These are phyloP conservation scores for Helotiales sp. DNA, from an alignment of 2,329 filamentous ascomycete species.

Conservation along the genomic window DNA sequence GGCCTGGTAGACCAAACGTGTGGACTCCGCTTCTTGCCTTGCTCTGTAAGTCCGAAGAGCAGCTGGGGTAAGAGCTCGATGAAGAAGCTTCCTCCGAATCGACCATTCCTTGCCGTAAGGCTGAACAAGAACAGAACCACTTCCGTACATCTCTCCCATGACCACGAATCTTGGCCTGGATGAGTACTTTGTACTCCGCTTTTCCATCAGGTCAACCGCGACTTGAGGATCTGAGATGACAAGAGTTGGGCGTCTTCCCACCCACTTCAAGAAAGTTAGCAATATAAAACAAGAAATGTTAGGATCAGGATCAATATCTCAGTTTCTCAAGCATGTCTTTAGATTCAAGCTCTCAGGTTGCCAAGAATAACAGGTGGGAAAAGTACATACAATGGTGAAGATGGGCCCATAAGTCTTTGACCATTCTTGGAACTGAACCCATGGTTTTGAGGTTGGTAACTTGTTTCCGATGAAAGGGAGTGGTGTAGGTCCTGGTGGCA, in stretches of 20 bases:
- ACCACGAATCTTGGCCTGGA: slow-evolving; percentile 51
- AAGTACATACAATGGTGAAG: slow-evolving; percentile 53
- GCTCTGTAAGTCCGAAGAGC: slow-evolving; percentile 52
- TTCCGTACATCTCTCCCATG: slow-evolving; percentile 49
- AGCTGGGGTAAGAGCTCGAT: slow-evolving; percentile 51
- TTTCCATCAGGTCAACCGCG: slow-evolving; percentile 52
- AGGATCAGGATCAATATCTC: too few species aligned
- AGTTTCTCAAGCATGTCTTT: too few species aligned
- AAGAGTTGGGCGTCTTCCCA: slow-evolving; percentile 51
- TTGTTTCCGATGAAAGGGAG: slow-evolving; percentile 53
- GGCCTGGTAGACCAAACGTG: slow-evolving; percentile 50
- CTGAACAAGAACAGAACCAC: slow-evolving; percentile 52
- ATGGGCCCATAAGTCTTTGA: slow-evolving; percentile 52
- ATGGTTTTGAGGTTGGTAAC: slow-evolving; percentile 43
- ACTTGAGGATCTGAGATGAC: slow-evolving; percentile 51
- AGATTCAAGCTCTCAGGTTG: too few species aligned
- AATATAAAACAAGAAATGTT: too few species aligned
- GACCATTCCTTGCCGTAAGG: slow-evolving; percentile 55
- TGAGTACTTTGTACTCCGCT: slow-evolving; percentile 51
- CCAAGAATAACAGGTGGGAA: too few species aligned
- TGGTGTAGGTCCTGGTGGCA: slow-evolving; percentile 53
- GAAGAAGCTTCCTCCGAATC: slow-evolving; percentile 48
- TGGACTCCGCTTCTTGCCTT: slow-evolving; percentile 55
- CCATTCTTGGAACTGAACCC: slow-evolving; percentile 51
- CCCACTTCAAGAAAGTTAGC: too few species aligned